Percentiles rank a stretch among this genome's conserved stretches.
These are phyloP conservation scores for Parasitella parasitica DNA, from an alignment of 371 early-diverging fungal species.

Conservation along the genomic window DNA sequence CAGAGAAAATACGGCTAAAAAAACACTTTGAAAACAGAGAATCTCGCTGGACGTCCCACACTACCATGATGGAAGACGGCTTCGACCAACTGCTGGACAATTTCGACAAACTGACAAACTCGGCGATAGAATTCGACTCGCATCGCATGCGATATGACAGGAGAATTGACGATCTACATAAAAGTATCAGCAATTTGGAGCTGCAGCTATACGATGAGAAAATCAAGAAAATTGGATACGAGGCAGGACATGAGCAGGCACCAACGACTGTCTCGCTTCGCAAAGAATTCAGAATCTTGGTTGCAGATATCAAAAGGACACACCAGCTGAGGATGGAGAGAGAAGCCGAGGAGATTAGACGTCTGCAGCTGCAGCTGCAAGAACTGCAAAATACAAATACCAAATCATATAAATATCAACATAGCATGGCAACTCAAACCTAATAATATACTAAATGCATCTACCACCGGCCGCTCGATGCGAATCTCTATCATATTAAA, in stretches of 20 bases:
- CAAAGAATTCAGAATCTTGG: slow-evolving; percentile 59
- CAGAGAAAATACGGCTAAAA: slow-evolving; percentile 14
- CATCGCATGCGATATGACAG: slow-evolving; percentile 47
- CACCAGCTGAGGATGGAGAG: slow-evolving; percentile 52
- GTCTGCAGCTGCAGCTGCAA: slow-evolving; percentile 42
- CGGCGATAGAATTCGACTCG: slow-evolving; percentile 54
- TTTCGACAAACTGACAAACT: slow-evolving; percentile 50
- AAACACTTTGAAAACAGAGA: slow-evolving; percentile 28
- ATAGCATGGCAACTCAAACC: slow-evolving; percentile 11
- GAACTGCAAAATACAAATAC: slow-evolving; percentile 23
- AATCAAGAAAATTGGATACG: slow-evolving; percentile 32
- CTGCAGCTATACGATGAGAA: slow-evolving; percentile 41
- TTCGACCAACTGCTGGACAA: slow-evolving; percentile 50
- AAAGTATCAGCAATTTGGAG: slow-evolving; percentile 33
- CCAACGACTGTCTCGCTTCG: slow-evolving; percentile 54
- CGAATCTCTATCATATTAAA: no score
- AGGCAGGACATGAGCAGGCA: not conserved
- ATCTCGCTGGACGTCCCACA: slow-evolving; percentile 31
- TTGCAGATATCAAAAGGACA: slow-evolving; percentile 52
- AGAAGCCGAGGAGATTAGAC: slow-evolving; percentile 52
- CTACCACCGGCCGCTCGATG: no score
- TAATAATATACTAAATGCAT: not conserved
- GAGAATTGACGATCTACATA: slow-evolving; percentile 30
- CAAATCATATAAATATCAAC: not conserved
- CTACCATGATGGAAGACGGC: slow-evolving; percentile 34